Conservation (phyloP, 2,329 filamentous ascomycete genomes). For the Botrytis aclada region DNA sequence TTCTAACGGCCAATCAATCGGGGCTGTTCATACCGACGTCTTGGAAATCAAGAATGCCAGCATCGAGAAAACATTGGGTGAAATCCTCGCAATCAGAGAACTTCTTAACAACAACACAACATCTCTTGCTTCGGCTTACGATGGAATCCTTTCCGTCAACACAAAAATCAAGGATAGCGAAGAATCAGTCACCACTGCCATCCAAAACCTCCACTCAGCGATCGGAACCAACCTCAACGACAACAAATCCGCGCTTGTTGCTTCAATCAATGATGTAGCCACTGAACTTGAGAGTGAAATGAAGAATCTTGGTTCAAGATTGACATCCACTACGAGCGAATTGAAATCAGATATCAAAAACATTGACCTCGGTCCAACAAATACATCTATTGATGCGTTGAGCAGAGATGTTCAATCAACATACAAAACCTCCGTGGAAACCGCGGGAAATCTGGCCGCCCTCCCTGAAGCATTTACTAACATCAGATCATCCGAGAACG, state of each 20-base stretch:
- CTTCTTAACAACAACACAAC: constrained; percentile 15
- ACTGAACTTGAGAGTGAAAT: constrained; percentile 23
- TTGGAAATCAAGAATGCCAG: constrained; percentile 17
- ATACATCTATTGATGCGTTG: constrained; percentile 20
- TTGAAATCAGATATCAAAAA: constrained; percentile 21
- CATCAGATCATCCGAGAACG: constrained; percentile 18
- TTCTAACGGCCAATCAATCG: constrained; percentile 8
- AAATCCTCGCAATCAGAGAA: constrained; percentile 8
- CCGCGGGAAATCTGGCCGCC: constrained; percentile 1
- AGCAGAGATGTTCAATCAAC: constrained; percentile 21
- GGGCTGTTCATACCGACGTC: constrained; percentile 1
- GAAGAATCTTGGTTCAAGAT: constrained; percentile 17
- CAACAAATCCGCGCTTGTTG: constrained; percentile 14
- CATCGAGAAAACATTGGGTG: not conserved
- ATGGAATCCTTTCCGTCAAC: constrained; percentile 20
- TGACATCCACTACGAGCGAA: constrained; percentile 20
- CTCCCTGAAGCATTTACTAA: constrained; percentile 21
- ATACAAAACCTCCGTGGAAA: constrained; percentile 10
- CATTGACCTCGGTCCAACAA: constrained; percentile 20
- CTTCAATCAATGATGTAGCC: constrained; percentile 18
- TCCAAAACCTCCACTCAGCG: constrained; percentile 20
- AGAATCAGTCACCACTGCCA: constrained; percentile 18
- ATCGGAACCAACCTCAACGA: constrained; percentile 19
- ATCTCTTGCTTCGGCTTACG: constrained; percentile 19
- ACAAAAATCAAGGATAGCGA: constrained; percentile 21